Evolutionary conservation across 1,139 yeast species (phyloP), one percentile per base, ranked within the genome.

Genomic region (Kodamaea ohmeri): DNA sequence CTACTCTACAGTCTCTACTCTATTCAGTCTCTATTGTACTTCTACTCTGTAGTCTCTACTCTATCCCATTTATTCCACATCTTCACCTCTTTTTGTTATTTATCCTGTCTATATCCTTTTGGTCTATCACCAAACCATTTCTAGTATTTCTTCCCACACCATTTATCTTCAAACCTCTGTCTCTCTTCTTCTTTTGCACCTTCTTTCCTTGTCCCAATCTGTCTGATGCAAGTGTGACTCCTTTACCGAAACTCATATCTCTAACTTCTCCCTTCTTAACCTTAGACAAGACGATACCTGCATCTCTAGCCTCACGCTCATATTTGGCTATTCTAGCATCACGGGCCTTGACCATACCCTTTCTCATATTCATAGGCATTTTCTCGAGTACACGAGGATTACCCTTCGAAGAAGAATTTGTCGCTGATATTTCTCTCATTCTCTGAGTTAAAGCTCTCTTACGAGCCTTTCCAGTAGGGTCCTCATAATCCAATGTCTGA

Each of bases 331-430:
- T 75, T 44, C 78, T 75, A 16, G 64, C 59, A 30, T 71, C 61
- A 38, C 82, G 73, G 37, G 80, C 74, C 35, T 69, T 63, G 27
- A 85, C 67, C 83, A 90, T 83, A 2, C 96, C 96, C 54, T 84
- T 85, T 42, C 97, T 73, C 71, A 88, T 80, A 16, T 75, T 60
- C 90, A 92, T 89, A 11, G 98, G 96, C 78, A 87, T 84, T 36
- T 79, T 84, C 50, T 86, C 95, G 24, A 83, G 62, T 40, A 65
- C 77, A 39, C 63, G 55, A 31, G 72, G 65, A 43, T 57, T 42
- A 34, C 75, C 64, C 38, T 64, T 43, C 47, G 62, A 57, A 14
- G 62, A 52, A 0, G 80, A 75, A 53, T 80, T 80, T 0, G 55
- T 48, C 1, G 76, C 70, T 0, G 90, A 71, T 6, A 82, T 54